Evolutionary conservation across 2,329 filamentous ascomycete genomes (phyloP).

Genomic region (Colletotrichum falcatum): DNA sequence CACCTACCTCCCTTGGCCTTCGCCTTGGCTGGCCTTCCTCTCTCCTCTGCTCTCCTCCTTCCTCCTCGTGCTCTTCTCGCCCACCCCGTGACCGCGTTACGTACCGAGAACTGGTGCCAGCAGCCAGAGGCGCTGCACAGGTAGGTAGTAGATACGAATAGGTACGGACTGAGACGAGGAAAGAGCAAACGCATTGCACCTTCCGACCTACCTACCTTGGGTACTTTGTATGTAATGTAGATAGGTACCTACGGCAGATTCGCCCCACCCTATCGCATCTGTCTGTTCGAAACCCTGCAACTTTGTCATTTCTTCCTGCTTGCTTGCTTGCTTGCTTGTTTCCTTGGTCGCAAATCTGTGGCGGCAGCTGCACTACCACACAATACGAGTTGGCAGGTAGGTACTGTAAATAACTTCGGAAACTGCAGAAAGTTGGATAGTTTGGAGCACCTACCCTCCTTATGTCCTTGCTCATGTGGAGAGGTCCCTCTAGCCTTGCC

Average conservation of each 20-base stretch:
- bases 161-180: too few relatives aligned
- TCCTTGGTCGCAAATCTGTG: neutral
- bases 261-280: too few relatives aligned
- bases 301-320: slow-evolving; percentile 9
- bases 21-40: neutral
- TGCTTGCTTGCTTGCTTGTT: neutral
- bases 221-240: too few relatives aligned
- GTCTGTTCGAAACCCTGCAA: slow-evolving; percentile 4
- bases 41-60: neutral
- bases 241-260: too few relatives aligned
- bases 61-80: neutral
- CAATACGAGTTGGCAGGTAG: too few relatives aligned
- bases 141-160: too few relatives aligned
- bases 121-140: too few relatives aligned
- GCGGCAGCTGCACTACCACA: neutral
- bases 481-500: neutral
- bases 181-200: neutral
- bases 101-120: neutral
- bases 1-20: neutral
- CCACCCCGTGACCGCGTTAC: neutral
- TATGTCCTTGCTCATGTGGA: too few relatives aligned
- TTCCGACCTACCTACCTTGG: neutral
- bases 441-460: neutral
- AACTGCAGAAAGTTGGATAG: neutral
- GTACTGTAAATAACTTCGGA: too few relatives aligned